Evolutionary conservation across 257 asterid genomes (phyloP), one percentile per base, ranked within the genome.

Genomic region (Nicotiana tomentosiformis): DNA sequence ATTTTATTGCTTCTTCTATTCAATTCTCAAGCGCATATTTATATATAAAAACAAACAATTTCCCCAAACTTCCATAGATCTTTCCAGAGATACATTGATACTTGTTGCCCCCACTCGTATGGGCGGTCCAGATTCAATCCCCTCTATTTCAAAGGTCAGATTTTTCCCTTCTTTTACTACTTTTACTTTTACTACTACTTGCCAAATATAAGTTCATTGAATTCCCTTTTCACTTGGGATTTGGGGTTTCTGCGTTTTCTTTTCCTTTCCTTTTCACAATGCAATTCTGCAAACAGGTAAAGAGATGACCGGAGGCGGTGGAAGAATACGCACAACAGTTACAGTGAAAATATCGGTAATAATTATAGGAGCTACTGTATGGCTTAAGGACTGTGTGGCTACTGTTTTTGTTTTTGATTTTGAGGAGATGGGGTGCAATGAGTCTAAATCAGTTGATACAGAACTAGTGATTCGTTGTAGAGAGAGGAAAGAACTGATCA

Each of bases 391-490:
- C 35, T 72, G 33, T 66, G n/a, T 82, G 35, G 12, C 39, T 15
- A 7, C 43, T 56, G 32, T 37, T 66, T 30, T 30, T 7, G 20
- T 15, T 16, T 37, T 67, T 68, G 12, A 37, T 43, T 33, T 46
- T 51, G 80, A 12, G 8, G 64, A 26, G 18, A 96, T 96, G 98
- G 99, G 99, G 10, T 96, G 99, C 82, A 90, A 88, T 58, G 97
- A 83, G 83, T 96, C 99, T 26, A 94, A 94, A 86, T 90, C 89
- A 66, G 97, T 93, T 32, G 90, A 90, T 84, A 84, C 92, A 84
- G 97, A 94, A 66, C 77, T 94, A 83, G 98, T 96, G 57, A 87
- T 91, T 55, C 95, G 98, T 49, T 96, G 99, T 86, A 93, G 94
- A 10, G 93, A 93, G 91, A 81, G 99, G 81, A 86, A 90, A 30